Evolutionary conservation across 1,284 basidiomycete species (phyloP), one percentile per base, ranked within the genome.

Genomic region (Dichomitus squalens): DNA sequence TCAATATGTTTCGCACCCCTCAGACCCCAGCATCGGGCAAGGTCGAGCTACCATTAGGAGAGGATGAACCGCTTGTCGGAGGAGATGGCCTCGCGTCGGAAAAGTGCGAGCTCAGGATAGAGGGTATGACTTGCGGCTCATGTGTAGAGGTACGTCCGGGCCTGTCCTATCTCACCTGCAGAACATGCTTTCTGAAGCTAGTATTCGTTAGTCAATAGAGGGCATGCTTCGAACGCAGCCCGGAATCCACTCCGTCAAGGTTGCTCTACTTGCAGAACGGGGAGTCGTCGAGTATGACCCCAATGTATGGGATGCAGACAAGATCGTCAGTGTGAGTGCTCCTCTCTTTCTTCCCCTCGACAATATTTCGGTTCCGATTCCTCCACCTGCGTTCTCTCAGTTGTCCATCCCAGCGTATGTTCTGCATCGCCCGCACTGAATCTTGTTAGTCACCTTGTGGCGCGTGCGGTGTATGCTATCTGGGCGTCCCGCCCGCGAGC

Each of bases 241-340:
- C 20, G 97, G 97, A 21, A 96, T 99, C 55, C 73, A 87, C 57
- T 92, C 88, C 7, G 79, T 98, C 58, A 93, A 95, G 69, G 95
- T 99, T 21, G 96, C 96, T 14, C 80, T 99, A 18, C 83, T 99
- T 25, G 92, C 97, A 9, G 96, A 99, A 74, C 87, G 95, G 25
- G 96, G 91, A 2, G 84, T 94, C 33, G 80, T 99, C 64, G 92
- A 95, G 69, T 99, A 92, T 69, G 93, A 98, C 69, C 84, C 91
- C 20, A 68, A 76, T 1, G 71, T 78, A n/a, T 98, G 96, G 96
- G 85, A 83, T 27, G 77, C 85, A 14, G 90, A 88, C 43, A 92
- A 89, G 70, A 81, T 98, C 55, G 80, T 92, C 46, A 84, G 84
- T 64, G 93, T 92, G 67, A 66, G 84, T 31, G 5, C 29, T 31